Evolutionary conservation across 2,329 filamentous ascomycete species (phyloP).

Genomic region (Diplocarpon mali): DNA sequence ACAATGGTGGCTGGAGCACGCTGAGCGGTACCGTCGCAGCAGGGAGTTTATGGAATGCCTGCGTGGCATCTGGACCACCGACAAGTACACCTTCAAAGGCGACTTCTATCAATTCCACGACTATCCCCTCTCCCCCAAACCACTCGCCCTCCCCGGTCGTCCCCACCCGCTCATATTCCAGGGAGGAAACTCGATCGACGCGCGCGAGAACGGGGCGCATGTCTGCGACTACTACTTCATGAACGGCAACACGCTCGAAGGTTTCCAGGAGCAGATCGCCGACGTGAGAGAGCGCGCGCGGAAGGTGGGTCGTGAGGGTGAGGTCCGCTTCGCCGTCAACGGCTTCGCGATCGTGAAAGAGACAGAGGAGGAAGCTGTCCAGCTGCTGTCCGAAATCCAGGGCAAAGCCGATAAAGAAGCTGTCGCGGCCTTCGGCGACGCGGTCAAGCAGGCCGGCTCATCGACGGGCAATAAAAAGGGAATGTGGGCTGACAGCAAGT

Average conservation of each 20-base stretch:
- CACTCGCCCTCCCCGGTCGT: conserved; percentile 32
- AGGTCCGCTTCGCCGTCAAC: conserved; percentile 39
- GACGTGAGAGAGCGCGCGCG: conserved; percentile 37
- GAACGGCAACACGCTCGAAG: conserved; percentile 44
- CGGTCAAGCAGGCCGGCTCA: conserved; percentile 39
- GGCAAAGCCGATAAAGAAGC: conserved; percentile 41
- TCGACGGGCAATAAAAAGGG: conserved; percentile 36
- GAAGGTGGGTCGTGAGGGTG: conserved; percentile 32
- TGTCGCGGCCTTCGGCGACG: conserved; percentile 37
- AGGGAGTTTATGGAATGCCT: conserved; percentile 41
- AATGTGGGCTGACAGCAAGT: conserved; percentile 42
- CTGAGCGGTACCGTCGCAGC: conserved; percentile 39
- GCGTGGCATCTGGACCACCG: conserved; percentile 38
- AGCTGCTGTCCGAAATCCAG: conserved; percentile 39
- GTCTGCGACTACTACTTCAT: conserved; percentile 43
- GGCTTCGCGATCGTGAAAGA: conserved; percentile 39
- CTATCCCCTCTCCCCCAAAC: conserved; percentile 39
- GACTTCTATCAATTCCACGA: conserved; percentile 43
- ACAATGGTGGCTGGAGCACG: conserved; percentile 44
- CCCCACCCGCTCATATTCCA: conserved; percentile 43
- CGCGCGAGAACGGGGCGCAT: conserved; percentile 36
- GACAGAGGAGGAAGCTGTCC: conserved; percentile 38
- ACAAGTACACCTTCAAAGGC: conserved; percentile 38
- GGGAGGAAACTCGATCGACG: conserved; percentile 40
- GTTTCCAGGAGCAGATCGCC: conserved; percentile 38